Evolutionary conservation across 2,329 filamentous ascomycete species (phyloP), one percentile per base, ranked within the genome.

Genomic region (Mycosphaerella sp.): DNA sequence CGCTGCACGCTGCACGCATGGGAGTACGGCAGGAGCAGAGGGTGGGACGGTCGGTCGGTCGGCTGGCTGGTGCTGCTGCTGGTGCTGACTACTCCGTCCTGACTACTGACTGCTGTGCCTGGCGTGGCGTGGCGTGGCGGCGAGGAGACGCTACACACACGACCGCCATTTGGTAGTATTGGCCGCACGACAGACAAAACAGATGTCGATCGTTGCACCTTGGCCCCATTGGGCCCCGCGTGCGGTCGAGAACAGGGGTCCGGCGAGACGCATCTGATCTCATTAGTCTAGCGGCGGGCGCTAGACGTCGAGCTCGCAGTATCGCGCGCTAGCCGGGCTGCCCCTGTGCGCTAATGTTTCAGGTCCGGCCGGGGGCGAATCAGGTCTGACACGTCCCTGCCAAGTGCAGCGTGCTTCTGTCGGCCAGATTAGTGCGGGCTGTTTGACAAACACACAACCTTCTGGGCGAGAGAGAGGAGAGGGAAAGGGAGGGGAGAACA

Each of bases 331-430:
- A 25, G 30, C 39, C 6, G 21, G 39, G 16, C 21, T 21, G 17
- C 28, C 44, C 21, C 44, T 27, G 36, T 7, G 17, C 44, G 44
- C 44, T 41, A 48, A 36, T 21, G 44, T 48, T 48, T 48, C 44
- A 48, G n/a, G 9, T 14, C 21, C 21, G 8, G 16, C 3, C 10
- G 7, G n/a, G 12, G 3, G 25, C 44, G 36, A 48, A 48, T 48
- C 44, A 48, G 9, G 13, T 13, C 44, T 4, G 21, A 7, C 21
- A 3, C 36, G 44, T 41, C 10, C 44, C 44, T 48, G 44, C 44
- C 44, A 48, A 48, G 44, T 41, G 16, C 21, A 16, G 18, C 13
- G 44, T 14, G 16, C 18, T 8, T 39, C n/a, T 16, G 36, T 25
- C 21, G 21, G 21, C 21, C 6, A 6, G 2, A 4, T 25, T 5